Base-by-base conservation (phyloP, 805 yeast genomes). In the Candida michaelii region DNA sequence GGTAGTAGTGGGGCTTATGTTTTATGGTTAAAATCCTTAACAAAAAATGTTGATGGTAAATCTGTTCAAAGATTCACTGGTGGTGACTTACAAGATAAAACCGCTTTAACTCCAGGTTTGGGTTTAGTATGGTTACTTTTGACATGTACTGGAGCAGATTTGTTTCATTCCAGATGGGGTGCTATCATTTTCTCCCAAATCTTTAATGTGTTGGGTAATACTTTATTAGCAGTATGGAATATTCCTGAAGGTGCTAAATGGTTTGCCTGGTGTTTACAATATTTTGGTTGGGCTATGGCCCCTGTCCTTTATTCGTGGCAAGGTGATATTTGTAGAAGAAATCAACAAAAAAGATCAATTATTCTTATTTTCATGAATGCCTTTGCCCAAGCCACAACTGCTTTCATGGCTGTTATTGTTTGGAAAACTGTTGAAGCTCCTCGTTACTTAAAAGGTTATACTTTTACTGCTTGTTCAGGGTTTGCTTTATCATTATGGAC, bases 391-490 rank as follows among this genome's bases (percentile, higher is more conserved):
- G 66, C 77, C 3, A 69, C 79, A 14, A 71, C 77, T 14, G 79
- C 80, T 0, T 79, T 79, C 76, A 73, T 71, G 45, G 62, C 80
- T 1, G 69, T 79, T 4, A 51, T 66, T 38, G 69, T 74, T 33
- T 81, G 83, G 70, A 76, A 73, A 46, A 81, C 85, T 1, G 73
- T 66, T 4, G 83, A 79, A 42, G 71, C 80, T 5, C 86, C 86
- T 21, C 61, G 76, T 30, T 81, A 65, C 55, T 62, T 62, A 35
- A 78, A 73, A 39, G 85, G 85, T 46, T 80, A 68, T 56, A 58
- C 74, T 1, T 73, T 74, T 15, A 73, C 80, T 17, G 73, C 78
- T n/a, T 48, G 68, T 11, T 66, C 73, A 49, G 80, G 74, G 4
- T 56, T 66, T 12, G 59, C 72, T 14, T 74, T 76, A 50, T 63